phyloP scores from a whole-genome alignment of 2,329 filamentous ascomycete genomes.

The Trichophaea hybrida region DNA sequence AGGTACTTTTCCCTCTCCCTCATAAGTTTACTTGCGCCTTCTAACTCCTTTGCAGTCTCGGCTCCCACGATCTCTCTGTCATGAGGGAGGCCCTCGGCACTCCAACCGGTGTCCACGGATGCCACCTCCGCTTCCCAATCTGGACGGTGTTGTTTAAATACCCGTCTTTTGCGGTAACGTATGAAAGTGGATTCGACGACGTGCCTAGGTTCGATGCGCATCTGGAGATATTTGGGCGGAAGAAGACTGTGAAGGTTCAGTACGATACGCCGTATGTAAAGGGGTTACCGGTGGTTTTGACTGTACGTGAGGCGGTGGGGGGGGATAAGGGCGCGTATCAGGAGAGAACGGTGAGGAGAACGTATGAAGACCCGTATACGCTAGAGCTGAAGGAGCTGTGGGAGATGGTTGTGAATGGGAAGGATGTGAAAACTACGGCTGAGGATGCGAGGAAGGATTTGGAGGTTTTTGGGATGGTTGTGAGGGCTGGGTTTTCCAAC shows the following conservation, averaged over 20 bases:
- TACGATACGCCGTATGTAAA: slow-evolving; percentile 48
- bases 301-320: slow-evolving; percentile 37
- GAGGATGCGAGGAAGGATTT: slow-evolving; percentile 28
- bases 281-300: slow-evolving; percentile 39
- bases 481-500: not conserved
- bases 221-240: slow-evolving; percentile 39
- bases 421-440: slow-evolving; percentile 28
- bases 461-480: slow-evolving; percentile 25
- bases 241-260: slow-evolving; percentile 41
- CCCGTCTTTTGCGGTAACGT: slow-evolving; percentile 38
- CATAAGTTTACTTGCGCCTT: not conserved
- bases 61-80: slow-evolving; percentile 41
- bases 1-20: not conserved
- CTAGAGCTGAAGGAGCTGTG: slow-evolving; percentile 31
- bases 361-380: slow-evolving; percentile 36
- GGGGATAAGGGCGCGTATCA: slow-evolving; percentile 32
- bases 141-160: slow-evolving; percentile 37
- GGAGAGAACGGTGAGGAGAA: slow-evolving; percentile 33
- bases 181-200: slow-evolving; percentile 42
- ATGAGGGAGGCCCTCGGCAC: slow-evolving; percentile 43
- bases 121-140: slow-evolving; percentile 34
- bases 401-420: slow-evolving; percentile 26
- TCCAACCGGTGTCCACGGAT: slow-evolving; percentile 36
- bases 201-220: slow-evolving; percentile 42
- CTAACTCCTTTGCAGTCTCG: slow-evolving; percentile 29